Evolutionary conservation across 352 stramenopile species (phyloP).

Genomic region (Peronospora destructor): DNA sequence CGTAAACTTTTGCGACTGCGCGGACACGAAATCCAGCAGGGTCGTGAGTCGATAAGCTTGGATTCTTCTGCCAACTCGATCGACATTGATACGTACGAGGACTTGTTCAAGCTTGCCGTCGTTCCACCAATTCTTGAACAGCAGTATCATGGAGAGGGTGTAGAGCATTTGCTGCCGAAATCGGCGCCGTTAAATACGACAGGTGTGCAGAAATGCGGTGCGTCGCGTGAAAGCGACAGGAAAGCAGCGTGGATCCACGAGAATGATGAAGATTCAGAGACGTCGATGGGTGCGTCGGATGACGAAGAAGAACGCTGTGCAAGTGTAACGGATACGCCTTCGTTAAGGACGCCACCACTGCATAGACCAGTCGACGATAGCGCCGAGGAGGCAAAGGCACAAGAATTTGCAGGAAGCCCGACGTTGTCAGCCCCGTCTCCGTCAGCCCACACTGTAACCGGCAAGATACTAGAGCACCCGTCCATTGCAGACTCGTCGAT

Average conservation of each 20-base stretch:
- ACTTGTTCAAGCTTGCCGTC: slow-evolving; percentile 3
- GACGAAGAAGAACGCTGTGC: slow-evolving; percentile 24
- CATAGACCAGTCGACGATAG: slow-evolving; percentile 23
- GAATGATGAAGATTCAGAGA: slow-evolving; percentile 34
- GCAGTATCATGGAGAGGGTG: neutral
- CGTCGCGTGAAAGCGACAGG: slow-evolving; percentile 9
- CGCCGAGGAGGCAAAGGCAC: slow-evolving; percentile 48
- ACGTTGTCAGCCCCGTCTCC: slow-evolving; percentile 38
- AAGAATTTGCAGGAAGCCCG: slow-evolving; percentile 40
- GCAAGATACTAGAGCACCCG: slow-evolving; percentile 31
- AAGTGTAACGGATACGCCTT: slow-evolving; percentile 7
- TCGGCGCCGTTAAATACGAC: neutral
- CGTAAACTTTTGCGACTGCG: slow-evolving; percentile 14
- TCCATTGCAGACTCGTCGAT: slow-evolving; percentile 24
- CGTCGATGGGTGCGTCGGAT: slow-evolving; percentile 33
- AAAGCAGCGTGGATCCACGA: slow-evolving; percentile 16
- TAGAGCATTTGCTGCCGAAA: neutral
- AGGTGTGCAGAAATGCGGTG: neutral
- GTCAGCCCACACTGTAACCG: slow-evolving; percentile 33
- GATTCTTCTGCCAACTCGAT: slow-evolving; percentile 62
- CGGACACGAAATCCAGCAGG: slow-evolving; percentile 17
- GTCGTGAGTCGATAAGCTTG: slow-evolving; percentile 45
- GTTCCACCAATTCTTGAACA: slow-evolving; percentile 22
- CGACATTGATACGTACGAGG: slow-evolving; percentile 62
- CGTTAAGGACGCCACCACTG: neutral